Percentiles rank a stretch among this genome's conserved stretches.
Conservation (phyloP, 2,329 filamentous ascomycete species). For the Tolypocladium tundrense region DNA sequence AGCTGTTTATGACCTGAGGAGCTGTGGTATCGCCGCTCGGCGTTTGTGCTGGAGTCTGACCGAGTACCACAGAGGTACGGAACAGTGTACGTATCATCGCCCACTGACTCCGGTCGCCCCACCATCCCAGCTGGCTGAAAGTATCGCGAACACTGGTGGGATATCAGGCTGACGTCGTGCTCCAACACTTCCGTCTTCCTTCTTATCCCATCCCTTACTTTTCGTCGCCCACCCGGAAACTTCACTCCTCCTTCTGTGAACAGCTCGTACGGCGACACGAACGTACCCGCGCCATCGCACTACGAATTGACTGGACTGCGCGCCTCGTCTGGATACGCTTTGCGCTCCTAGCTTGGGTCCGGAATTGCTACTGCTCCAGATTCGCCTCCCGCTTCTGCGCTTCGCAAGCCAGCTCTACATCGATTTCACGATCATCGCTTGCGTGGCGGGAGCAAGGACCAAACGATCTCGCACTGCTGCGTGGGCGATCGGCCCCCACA, state of each 20-base stretch:
- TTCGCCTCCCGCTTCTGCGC: not conserved
- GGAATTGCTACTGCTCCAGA: not conserved
- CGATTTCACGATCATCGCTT: not conserved
- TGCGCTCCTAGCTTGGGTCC: too few relatives aligned
- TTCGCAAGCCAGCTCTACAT: not conserved
- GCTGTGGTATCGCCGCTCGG: not conserved
- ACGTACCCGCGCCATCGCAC: not conserved
- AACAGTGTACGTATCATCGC: not conserved
- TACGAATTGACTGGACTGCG: not conserved
- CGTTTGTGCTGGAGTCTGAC: not conserved
- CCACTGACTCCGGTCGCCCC: not conserved
- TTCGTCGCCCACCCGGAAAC: not conserved
- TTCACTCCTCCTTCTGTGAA: too few relatives aligned
- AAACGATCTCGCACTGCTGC: not conserved
- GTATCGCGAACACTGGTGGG: not conserved
- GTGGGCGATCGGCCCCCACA: not conserved
- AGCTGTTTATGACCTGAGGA: not conserved
- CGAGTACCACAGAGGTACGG: not conserved
- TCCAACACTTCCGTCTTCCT: not conserved
- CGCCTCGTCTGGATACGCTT: not conserved
- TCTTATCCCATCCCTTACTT: not conserved
- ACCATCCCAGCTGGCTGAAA: not conserved
- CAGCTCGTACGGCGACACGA: not conserved
- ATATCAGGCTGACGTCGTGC: not conserved
- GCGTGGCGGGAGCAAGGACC: not conserved